Conservation (phyloP, 768 basidiomycete genomes). For the Macrolepiota albuminosa region DNA sequence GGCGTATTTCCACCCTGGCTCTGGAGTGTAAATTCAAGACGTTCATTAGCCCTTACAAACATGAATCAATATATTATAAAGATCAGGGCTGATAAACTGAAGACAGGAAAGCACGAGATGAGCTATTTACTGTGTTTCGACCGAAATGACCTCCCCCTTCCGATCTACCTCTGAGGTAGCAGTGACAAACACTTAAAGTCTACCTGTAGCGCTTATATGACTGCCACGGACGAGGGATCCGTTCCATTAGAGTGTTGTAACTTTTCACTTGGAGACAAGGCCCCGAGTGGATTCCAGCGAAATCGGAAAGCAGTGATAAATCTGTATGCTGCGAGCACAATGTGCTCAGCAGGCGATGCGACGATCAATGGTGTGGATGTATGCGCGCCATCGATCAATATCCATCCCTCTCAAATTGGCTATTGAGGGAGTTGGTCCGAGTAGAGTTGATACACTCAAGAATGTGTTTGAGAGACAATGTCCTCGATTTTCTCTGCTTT, state of each 20-base stretch:
- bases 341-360: conserved; percentile 7
- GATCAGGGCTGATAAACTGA: neutral
- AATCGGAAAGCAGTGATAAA: neutral
- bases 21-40: too few species aligned
- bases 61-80: neutral
- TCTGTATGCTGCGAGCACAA: neutral
- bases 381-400: neutral
- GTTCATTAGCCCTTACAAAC: neutral
- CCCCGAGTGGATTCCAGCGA: neutral
- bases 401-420: neutral
- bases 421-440: neutral
- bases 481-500: conserved; percentile 7
- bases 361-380: neutral
- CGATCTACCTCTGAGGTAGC: neutral
- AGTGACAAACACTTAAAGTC: neutral
- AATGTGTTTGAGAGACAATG: conserved; percentile 12
- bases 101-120: neutral
- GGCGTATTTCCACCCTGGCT: neutral
- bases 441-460: conserved; percentile 10
- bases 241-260: neutral
- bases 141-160: neutral
- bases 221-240: neutral
- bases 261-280: neutral
- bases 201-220: too few species aligned
- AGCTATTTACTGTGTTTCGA: neutral